Base-by-base conservation (phyloP, 2,329 filamentous ascomycete genomes). In the Pleomassaria siparia region DNA sequence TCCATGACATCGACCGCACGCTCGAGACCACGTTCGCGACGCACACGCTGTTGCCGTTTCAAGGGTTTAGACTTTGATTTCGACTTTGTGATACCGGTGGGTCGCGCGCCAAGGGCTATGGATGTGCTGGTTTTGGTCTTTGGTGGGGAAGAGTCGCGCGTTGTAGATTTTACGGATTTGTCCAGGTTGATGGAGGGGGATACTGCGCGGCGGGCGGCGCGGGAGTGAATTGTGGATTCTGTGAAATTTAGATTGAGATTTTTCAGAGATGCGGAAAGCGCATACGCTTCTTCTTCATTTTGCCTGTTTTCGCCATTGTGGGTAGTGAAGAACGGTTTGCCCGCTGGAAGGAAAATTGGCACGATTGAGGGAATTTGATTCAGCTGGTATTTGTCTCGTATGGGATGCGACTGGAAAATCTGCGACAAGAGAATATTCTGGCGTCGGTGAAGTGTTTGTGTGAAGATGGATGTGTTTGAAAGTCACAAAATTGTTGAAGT, bases 61-160 rank as follows among this genome's bases (percentile, higher is more conserved):
- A 79, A 55, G 16, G 70, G 71, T 59, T 82, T 82, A 50, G 74
- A 72, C 67, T 83, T 87, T 51, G n/a, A n/a, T n/a, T 75, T 63
- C 72, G 86, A 89, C n/a, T 88, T 90, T 45, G 74, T 73, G 9
- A 92, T 78, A 24, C 89, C 88, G 15, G 84, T 80, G 63, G 85
- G 81, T 56, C 88, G 85, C 13, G 85, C 82, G 30, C 83, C 82
- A 32, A 90, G 81, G 15, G 89, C 78, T n/a, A 20, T 18, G 16
- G 32, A 13, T 3, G 35, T 22, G 87, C 56, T 67, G 63, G 62
- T 41, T 68, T 63, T 41, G 59, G 30, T n/a, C 21, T 44, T 42
- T 20, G 53, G 45, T 1, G 55, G 50, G 2, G 57, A 59, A 4
- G 59, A 64, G 12, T 63, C 59, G 11, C 60, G 58, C 8, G 62